Conservation (phyloP, 2,329 filamentous ascomycete genomes). For the Nigrograna mackinnonii region DNA sequence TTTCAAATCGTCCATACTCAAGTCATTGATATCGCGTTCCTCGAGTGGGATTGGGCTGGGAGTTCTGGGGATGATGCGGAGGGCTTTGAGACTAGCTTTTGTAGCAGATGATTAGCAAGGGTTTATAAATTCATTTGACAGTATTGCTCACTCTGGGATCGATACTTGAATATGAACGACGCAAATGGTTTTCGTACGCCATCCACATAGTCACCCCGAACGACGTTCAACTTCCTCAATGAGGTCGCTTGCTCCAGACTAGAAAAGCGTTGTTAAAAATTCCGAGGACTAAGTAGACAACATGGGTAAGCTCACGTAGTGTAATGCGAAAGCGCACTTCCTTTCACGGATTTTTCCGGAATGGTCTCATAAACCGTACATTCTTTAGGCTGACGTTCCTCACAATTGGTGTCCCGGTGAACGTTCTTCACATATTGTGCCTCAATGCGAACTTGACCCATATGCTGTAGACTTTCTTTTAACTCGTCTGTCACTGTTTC, state of each 20-base stretch:
- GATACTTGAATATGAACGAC: not conserved
- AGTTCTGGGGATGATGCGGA: not conserved
- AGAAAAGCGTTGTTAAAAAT: no score
- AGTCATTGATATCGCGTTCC: not conserved
- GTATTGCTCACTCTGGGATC: not conserved
- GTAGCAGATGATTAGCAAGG: not conserved
- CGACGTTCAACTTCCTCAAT: no score
- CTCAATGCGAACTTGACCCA: no score
- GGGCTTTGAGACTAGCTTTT: not conserved
- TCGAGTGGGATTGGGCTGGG: not conserved
- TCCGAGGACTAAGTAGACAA: no score
- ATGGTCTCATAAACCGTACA: slow-evolving; percentile 2
- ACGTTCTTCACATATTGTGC: no score
- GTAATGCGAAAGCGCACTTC: slow-evolving; percentile 3
- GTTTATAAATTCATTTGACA: not conserved
- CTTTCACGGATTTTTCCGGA: slow-evolving; percentile 6
- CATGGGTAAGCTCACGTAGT: slow-evolving; percentile 1
- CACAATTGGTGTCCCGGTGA: no score
- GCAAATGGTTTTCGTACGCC: not conserved
- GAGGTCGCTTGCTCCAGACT: no score
- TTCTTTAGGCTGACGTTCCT: no score
- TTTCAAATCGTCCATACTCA: not conserved
- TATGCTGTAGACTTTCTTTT: no score
- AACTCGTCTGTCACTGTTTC: no score
- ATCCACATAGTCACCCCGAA: no score